Conservation (phyloP, 1,284 basidiomycete species). For the Butyriboletus appendiculatus region DNA sequence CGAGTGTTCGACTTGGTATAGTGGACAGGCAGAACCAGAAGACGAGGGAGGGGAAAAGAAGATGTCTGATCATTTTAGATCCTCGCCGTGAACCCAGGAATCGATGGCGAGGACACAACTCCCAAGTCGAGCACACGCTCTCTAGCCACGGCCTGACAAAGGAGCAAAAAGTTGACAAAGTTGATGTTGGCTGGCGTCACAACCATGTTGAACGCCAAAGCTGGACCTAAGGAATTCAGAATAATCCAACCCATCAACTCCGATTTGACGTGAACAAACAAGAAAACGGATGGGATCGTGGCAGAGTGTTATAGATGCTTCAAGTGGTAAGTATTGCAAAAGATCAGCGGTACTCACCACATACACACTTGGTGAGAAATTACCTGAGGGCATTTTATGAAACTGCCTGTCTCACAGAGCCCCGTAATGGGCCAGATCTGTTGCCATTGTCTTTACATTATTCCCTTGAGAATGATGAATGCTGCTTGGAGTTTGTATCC, state of each 20-base stretch:
- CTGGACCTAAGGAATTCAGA: constrained; percentile 17
- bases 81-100: neutral
- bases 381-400: too few relatives aligned
- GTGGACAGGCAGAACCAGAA: constrained; percentile 12
- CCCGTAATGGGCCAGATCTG: too few relatives aligned
- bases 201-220: constrained; percentile 6
- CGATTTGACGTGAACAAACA: too few relatives aligned
- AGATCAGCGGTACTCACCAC: too few relatives aligned
- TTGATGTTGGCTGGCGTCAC: neutral
- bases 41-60: constrained; percentile 8
- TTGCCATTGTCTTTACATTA: too few relatives aligned
- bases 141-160: neutral
- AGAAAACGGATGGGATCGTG: too few relatives aligned
- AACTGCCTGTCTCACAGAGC: too few relatives aligned
- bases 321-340: too few relatives aligned
- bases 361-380: too few relatives aligned
- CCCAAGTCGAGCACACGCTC: neutral
- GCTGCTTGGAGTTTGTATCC: too few relatives aligned
- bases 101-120: neutral
- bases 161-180: neutral
- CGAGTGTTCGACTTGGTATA: constrained; percentile 4
- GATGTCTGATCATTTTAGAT: constrained; percentile 13
- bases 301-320: too few relatives aligned
- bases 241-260: neutral
- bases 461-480: too few relatives aligned